phyloP scores from a whole-genome alignment of 139 green algal genomes.

The Limnomonas spitsbergensis region DNA sequence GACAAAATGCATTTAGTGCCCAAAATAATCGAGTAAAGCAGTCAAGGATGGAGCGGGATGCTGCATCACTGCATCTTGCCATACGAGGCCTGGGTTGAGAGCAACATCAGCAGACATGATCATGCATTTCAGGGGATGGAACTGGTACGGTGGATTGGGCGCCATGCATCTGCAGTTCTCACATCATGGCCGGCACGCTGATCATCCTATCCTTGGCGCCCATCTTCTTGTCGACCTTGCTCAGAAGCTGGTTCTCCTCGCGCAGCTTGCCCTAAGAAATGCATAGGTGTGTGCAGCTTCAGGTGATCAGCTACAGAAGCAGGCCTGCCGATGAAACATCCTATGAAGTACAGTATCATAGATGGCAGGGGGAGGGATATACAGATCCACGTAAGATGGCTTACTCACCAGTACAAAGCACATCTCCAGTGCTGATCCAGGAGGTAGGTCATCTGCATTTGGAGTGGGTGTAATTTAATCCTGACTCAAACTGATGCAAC shows the following conservation, averaged over 20 bases:
- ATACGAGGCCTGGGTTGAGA: background rate
- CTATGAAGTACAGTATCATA: background rate
- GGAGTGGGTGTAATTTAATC: too few relatives aligned
- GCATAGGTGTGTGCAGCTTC: background rate
- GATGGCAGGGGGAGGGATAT: background rate
- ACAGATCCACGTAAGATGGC: background rate
- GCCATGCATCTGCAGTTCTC: background rate
- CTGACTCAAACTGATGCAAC: background rate
- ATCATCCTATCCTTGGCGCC: conserved; percentile 1
- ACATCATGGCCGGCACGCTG: conserved; percentile 5
- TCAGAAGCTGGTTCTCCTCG: background rate
- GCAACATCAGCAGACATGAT: background rate
- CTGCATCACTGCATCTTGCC: too few relatives aligned
- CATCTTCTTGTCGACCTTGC: conserved; percentile 4
- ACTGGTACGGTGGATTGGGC: background rate
- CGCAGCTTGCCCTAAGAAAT: conserved; percentile 6
- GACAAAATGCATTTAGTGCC: too few relatives aligned
- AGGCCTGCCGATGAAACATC: background rate
- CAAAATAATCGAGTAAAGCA: too few relatives aligned
- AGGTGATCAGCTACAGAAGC: background rate
- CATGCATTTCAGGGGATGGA: too few relatives aligned
- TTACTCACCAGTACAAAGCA: conserved; percentile 8
- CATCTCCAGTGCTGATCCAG: conserved; percentile 12
- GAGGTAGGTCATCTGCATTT: conserved; percentile 11
- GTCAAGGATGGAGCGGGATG: too few relatives aligned